Evolutionary conservation across 441 rosid genomes (phyloP).

Genomic region (Capsella rubella): DNA sequence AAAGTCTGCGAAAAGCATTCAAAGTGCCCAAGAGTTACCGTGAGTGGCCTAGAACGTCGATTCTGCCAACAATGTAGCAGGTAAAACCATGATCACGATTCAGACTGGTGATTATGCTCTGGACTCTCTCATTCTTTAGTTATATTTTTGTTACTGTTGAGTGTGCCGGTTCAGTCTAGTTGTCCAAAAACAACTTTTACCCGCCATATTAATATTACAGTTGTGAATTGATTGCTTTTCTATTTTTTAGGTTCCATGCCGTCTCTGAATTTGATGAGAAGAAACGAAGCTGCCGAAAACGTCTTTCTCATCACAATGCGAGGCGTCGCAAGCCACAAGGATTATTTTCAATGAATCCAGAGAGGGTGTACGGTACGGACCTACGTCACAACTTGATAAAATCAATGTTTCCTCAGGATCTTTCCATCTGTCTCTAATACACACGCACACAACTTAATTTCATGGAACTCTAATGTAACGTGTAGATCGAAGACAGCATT

Average conservation of each 20-base stretch:
- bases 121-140: background rate
- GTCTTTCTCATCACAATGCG: slow-evolving; percentile 94
- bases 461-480: slow-evolving; percentile 4
- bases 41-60: slow-evolving; percentile 71
- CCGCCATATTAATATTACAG: background rate
- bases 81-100: slow-evolving; percentile 42
- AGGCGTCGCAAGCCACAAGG: slow-evolving; percentile 93
- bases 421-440: background rate
- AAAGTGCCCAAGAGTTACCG: slow-evolving; percentile 72
- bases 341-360: slow-evolving; percentile 54
- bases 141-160: slow-evolving; percentile 3
- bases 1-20: slow-evolving; percentile 83
- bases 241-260: slow-evolving; percentile 68
- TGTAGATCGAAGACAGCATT: slow-evolving; percentile 62
- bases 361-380: slow-evolving; percentile 43
- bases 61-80: slow-evolving; percentile 97
- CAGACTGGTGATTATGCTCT: slow-evolving; percentile 4
- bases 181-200: background rate
- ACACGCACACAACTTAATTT: slow-evolving; percentile 1
- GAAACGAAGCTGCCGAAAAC: slow-evolving; percentile 94
- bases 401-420: background rate
- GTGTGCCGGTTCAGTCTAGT: background rate
- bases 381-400: background rate
- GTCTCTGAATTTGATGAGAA: slow-evolving; percentile 86
- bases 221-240: slow-evolving; percentile 2